phyloP scores from a whole-genome alignment of 306 rosid genomes.

The Argentina anserina region DNA sequence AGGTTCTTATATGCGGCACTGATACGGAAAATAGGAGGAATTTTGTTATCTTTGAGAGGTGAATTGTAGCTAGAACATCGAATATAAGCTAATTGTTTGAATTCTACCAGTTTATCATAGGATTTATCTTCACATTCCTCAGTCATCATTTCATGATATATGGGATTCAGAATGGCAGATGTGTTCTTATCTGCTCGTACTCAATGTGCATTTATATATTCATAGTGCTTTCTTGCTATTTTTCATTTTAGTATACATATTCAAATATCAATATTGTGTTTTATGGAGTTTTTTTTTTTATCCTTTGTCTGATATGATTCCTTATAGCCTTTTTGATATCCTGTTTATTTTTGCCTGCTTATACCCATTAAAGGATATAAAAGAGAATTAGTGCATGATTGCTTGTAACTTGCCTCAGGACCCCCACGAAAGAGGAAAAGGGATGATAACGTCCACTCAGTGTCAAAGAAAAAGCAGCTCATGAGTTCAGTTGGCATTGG shows the following conservation, averaged over 20 bases:
- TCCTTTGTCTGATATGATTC: not conserved
- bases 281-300: not conserved
- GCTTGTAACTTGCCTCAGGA: constrained; percentile 38
- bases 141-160: not conserved
- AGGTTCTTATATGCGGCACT: not conserved
- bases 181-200: not conserved
- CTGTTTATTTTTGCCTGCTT: constrained; percentile 9
- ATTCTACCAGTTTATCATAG: not conserved
- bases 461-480: constrained; percentile 29
- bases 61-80: not conserved
- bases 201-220: not conserved
- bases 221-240: not conserved
- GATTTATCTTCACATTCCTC: not conserved
- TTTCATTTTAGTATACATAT: not conserved
- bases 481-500: constrained; percentile 26
- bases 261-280: not conserved
- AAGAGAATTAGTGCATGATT: constrained; percentile 9
- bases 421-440: constrained; percentile 46
- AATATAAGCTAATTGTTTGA: not conserved
- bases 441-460: constrained; percentile 23
- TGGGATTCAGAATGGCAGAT: not conserved
- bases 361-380: not conserved
- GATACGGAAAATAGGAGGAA: not conserved
- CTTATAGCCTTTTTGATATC: not conserved
- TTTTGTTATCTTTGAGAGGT: not conserved